phyloP scores from a whole-genome alignment of 192 early-diverging fungal species.

The Backusella tuberculispora region DNA sequence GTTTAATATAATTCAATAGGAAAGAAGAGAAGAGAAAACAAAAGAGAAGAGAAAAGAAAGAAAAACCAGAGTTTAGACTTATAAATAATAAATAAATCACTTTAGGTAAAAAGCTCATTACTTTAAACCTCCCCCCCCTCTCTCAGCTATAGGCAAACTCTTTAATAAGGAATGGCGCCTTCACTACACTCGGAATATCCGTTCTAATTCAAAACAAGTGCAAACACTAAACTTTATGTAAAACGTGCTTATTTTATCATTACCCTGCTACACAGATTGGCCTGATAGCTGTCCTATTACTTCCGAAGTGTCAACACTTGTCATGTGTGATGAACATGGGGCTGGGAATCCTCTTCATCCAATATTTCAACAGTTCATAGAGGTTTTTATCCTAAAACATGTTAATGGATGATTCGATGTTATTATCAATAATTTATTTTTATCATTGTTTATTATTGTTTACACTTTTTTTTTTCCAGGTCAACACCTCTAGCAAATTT shows the following conservation, averaged over 20 bases:
- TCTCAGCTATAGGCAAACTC: conserved; percentile 2
- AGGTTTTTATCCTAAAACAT: not conserved
- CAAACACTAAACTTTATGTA: conserved; percentile 13
- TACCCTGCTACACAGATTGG: conserved; percentile 5
- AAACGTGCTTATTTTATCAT: conserved; percentile 15
- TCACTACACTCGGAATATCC: conserved; percentile 11
- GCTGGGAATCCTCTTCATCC: conserved; percentile 8
- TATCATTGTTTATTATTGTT: conserved; percentile 10
- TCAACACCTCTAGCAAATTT: not conserved
- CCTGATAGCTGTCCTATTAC: conserved; percentile 7
- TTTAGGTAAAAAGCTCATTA: not conserved
- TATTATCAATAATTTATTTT: not conserved
- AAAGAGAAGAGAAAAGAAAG: not conserved
- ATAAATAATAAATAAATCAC: conserved; percentile 11
- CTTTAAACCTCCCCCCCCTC: not conserved
- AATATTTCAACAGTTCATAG: not conserved
- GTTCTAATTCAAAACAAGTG: conserved; percentile 15
- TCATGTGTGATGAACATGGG: conserved; percentile 10
- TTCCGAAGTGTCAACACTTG: conserved; percentile 13
- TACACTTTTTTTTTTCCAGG: conserved; percentile 3
- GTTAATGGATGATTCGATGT: not conserved
- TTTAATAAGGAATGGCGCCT: conserved; percentile 13
- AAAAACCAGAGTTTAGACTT: conserved; percentile 1
- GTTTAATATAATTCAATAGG: not conserved
- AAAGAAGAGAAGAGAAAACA: not conserved